Evolutionary conservation across 1,284 basidiomycete genomes (phyloP).

Genomic region (Apiotrichum laibachii): DNA sequence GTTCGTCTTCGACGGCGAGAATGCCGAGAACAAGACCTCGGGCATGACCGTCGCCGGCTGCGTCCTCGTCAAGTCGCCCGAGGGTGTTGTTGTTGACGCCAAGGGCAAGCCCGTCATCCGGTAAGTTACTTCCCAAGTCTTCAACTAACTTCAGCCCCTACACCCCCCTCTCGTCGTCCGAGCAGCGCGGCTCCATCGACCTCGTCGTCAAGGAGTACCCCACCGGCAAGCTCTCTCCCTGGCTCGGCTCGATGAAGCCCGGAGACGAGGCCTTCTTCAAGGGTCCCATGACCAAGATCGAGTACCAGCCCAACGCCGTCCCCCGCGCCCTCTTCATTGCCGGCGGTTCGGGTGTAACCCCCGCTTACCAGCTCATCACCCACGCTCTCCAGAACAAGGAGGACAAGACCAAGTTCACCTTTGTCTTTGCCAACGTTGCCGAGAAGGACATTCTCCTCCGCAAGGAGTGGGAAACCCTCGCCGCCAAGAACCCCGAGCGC

Average conservation of each 20-base stretch:
- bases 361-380: constrained; percentile 61
- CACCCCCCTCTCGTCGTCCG: constrained; percentile 73
- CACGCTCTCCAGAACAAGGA: constrained; percentile 65
- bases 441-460: constrained; percentile 86
- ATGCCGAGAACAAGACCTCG: constrained; percentile 62
- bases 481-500: constrained; percentile 64
- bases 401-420: constrained; percentile 94
- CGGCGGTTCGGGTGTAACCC: constrained; percentile 59
- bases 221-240: constrained; percentile 70
- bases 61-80: constrained; percentile 55
- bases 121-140: constrained; percentile 39
- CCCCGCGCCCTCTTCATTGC: constrained; percentile 84
- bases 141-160: constrained; percentile 57
- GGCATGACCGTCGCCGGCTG: constrained; percentile 62
- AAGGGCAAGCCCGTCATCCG: constrained; percentile 88
- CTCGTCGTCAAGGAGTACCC: constrained; percentile 78
- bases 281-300: constrained; percentile 81
- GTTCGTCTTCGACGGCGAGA: constrained; percentile 79
- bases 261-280: constrained; percentile 85
- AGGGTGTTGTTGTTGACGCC: constrained; percentile 57
- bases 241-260: constrained; percentile 67
- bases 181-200: constrained; percentile 69
- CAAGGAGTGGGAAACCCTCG: constrained; percentile 73
- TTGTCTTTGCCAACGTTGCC: constrained; percentile 87
- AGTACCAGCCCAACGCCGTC: constrained; percentile 79